Conservation (phyloP, 495 filamentous ascomycete genomes). For the Pseudoneurospora amorphoporcata region DNA sequence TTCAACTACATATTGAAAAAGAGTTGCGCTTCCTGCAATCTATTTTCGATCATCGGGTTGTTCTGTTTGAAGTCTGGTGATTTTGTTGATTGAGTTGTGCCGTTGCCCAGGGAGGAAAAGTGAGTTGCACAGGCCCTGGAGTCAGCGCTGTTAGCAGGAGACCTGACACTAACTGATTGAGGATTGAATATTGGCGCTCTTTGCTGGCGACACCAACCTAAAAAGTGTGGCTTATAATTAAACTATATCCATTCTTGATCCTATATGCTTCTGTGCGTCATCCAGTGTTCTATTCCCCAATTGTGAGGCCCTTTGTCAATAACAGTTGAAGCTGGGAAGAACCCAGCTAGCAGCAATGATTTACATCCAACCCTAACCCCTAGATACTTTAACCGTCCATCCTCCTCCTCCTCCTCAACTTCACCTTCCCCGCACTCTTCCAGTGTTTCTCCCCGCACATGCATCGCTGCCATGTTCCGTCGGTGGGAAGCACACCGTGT, state of each 20-base stretch:
- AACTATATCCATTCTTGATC: too few species aligned
- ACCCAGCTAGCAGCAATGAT: background rate
- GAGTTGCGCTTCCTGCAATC: background rate
- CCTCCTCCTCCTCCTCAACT: background rate
- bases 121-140: background rate
- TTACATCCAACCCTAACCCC: background rate
- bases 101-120: background rate
- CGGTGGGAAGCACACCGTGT: background rate
- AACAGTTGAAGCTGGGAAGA: background rate
- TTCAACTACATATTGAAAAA: background rate
- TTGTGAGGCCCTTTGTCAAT: background rate
- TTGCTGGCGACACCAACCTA: background rate
- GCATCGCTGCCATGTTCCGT: background rate
- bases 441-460: background rate
- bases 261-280: background rate
- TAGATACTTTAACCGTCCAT: background rate
- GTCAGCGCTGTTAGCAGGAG: background rate
- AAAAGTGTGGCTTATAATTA: too few species aligned
- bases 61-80: background rate
- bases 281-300: background rate
- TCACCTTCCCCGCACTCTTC: background rate
- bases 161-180: background rate
- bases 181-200: background rate
- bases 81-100: background rate
- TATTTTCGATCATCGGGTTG: background rate